Percentiles rank a stretch among this genome's conserved stretches.
phyloP scores from a whole-genome alignment of 2,329 filamentous ascomycete species.

The Exophiala oligosperma region DNA sequence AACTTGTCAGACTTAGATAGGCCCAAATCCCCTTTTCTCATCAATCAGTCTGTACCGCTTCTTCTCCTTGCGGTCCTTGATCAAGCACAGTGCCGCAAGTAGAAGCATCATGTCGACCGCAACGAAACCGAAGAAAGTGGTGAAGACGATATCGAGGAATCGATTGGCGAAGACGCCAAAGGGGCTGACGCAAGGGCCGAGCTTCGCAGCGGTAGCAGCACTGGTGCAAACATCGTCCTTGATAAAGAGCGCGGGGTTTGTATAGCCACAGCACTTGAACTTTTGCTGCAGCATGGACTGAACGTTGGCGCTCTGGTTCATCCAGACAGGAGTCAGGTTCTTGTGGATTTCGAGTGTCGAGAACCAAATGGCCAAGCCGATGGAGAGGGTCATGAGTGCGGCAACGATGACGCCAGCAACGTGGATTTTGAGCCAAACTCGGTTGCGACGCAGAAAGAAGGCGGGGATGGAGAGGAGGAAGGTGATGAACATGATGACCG shows the following conservation, averaged over 20 bases:
- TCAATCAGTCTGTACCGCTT: slow-evolving; percentile 79
- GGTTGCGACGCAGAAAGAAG: slow-evolving; percentile 64
- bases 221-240: slow-evolving; percentile 68
- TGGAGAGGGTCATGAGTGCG: slow-evolving; percentile 62
- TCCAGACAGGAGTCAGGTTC: slow-evolving; percentile 63
- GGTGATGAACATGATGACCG: slow-evolving; percentile 68
- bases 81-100: slow-evolving; percentile 67
- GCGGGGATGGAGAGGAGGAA: slow-evolving; percentile 70
- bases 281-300: slow-evolving; percentile 72
- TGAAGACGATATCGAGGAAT: slow-evolving; percentile 76
- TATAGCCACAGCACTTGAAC: slow-evolving; percentile 80
- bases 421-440: slow-evolving; percentile 69
- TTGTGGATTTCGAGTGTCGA: slow-evolving; percentile 68
- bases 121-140: slow-evolving; percentile 75
- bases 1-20: slow-evolving; percentile 6
- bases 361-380: slow-evolving; percentile 71
- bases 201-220: slow-evolving; percentile 67
- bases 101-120: slow-evolving; percentile 67
- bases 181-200: slow-evolving; percentile 67
- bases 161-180: slow-evolving; percentile 69
- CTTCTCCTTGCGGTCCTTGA: slow-evolving; percentile 78
- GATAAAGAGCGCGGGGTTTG: slow-evolving; percentile 71
- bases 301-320: slow-evolving; percentile 53
- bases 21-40: slow-evolving; percentile 64
- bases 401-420: slow-evolving; percentile 65